Conservation (phyloP, 495 filamentous ascomycete species). For the Physcia stellaris region DNA sequence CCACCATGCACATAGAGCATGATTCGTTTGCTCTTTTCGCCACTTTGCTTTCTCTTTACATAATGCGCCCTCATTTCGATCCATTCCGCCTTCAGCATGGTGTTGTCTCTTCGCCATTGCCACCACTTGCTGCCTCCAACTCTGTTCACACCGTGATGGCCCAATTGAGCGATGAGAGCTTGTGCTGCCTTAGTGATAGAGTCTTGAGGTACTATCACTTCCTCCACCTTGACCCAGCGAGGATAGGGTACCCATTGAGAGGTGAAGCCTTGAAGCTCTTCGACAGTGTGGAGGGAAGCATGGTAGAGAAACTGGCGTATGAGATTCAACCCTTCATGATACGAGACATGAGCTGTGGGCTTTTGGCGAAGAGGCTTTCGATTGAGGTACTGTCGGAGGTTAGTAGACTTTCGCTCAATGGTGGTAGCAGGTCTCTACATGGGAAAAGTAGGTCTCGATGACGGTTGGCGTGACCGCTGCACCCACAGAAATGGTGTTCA, state of each 20-base stretch:
- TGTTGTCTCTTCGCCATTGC: slow-evolving; percentile 66
- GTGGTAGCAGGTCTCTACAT: slow-evolving; percentile 35
- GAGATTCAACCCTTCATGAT: slow-evolving; percentile 84
- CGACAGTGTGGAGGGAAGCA: slow-evolving; percentile 75
- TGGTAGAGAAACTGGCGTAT: slow-evolving; percentile 72
- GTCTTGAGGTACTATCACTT: slow-evolving; percentile 52
- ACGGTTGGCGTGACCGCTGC: slow-evolving; percentile 68
- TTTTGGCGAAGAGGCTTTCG: slow-evolving; percentile 59
- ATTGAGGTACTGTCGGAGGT: slow-evolving; percentile 53
- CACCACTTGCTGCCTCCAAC: slow-evolving; percentile 84
- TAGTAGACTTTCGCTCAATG: no score
- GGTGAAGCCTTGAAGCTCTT: slow-evolving; percentile 85
- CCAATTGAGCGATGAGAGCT: slow-evolving; percentile 54
- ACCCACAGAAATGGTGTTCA: slow-evolving; percentile 62
- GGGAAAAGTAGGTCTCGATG: slow-evolving; percentile 61
- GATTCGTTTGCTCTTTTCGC: slow-evolving; percentile 49
- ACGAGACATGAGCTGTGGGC: slow-evolving; percentile 76
- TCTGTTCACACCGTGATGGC: slow-evolving; percentile 52
- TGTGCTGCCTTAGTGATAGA: slow-evolving; percentile 47
- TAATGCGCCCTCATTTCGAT: slow-evolving; percentile 87
- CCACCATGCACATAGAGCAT: slow-evolving; percentile 92
- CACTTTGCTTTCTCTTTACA: slow-evolving; percentile 46
- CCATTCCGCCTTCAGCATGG: slow-evolving; percentile 71
- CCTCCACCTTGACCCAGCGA: slow-evolving; percentile 70
- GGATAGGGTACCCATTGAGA: slow-evolving; percentile 80